Evolutionary conservation across 1,284 basidiomycete genomes (phyloP).

Genomic region (Inonotus hispidus): DNA sequence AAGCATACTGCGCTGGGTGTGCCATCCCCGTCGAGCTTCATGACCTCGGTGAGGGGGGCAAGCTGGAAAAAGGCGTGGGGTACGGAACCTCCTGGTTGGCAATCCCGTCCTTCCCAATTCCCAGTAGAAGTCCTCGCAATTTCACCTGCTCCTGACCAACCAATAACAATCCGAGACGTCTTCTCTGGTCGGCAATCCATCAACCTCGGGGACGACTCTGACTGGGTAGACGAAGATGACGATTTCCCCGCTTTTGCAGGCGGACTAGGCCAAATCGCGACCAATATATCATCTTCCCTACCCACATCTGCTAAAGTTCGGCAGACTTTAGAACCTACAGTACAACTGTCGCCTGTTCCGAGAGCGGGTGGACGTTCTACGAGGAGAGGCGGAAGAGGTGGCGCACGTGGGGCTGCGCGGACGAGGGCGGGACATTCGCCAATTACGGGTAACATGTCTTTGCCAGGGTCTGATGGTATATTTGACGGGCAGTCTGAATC

Average conservation of each 20-base stretch:
- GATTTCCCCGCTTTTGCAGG: constrained; percentile 71
- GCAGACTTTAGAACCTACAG: constrained; percentile 27
- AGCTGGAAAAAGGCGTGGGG: constrained; percentile 88
- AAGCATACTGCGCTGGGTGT: constrained; percentile 60
- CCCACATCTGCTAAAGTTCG: neutral
- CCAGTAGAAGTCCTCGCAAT: constrained; percentile 69
- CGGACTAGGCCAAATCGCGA: constrained; percentile 66
- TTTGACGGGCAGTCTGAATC: constrained; percentile 35
- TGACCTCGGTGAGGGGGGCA: constrained; percentile 37
- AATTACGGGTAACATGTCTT: constrained; percentile 49
- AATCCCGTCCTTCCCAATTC: constrained; percentile 59
- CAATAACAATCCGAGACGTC: constrained; percentile 60
- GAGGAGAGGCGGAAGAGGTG: neutral
- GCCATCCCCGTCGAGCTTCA: constrained; percentile 31
- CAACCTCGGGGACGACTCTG: constrained; percentile 59
- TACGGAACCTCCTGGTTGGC: constrained; percentile 78
- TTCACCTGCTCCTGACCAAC: constrained; percentile 47
- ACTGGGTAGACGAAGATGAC: constrained; percentile 83
- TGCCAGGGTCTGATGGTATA: constrained; percentile 40
- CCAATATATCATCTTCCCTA: constrained; percentile 25
- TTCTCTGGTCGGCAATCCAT: constrained; percentile 55
- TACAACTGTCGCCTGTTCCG: constrained; percentile 25
- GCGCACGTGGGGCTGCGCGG: constrained; percentile 3
- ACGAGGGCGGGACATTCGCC: constrained; percentile 52
- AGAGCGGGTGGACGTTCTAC: constrained; percentile 1